Base-by-base conservation (phyloP, 192 early-diverging fungal species). In the Backusella tuberculispora region DNA sequence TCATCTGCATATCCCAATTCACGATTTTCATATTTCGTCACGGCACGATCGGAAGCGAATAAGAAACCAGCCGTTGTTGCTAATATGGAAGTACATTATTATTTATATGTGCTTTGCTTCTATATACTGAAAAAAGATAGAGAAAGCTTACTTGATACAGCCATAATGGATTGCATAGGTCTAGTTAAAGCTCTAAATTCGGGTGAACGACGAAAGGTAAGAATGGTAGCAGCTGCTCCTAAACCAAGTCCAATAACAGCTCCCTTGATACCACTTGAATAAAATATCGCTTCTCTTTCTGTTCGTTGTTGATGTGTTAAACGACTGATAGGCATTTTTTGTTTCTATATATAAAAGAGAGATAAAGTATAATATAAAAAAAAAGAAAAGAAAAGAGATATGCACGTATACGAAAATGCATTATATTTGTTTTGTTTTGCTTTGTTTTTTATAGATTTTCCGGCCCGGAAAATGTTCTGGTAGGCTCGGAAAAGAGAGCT, bases 231-330 rank as follows among this genome's bases (percentile, higher is more conserved):
- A 19, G 65, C 74, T 17, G 76, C n/a, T 43, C 81, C 79, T 64
- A 81, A 63, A 66, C 76, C 84, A 15, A 85, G 67, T 53, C 84
- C 84, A 41, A 83, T 60, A n/a, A 42, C 64, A 44, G 74, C 81
- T 53, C 81, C 81, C 63, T 79, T 78, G 15, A 79, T 9, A 47
- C 84, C 84, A 24, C 63, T 69, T 24, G 60, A 66, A 37, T 79
- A 46, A 19, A 70, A 71, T 12, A 77, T 45, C 8, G 68, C 38
- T 6, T 78, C 74, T 46, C 77, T 65, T 34, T 69, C 72, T 26
- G 75, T 70, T 63, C 73, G 56, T 71, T 84, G 80, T 19, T 72
- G 44, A 48, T 60, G 50, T 21, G 79, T 64, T 10, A 84, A 64
- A 37, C 68, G 74, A 37, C 19, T 66, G 38, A 29, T 73, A 15